A percentile compares a stretch with the other conserved stretches of the same genome.
phyloP scores from a whole-genome alignment of 2,329 filamentous ascomycete species.

The Immersiporthe knoxdaviesiana region DNA sequence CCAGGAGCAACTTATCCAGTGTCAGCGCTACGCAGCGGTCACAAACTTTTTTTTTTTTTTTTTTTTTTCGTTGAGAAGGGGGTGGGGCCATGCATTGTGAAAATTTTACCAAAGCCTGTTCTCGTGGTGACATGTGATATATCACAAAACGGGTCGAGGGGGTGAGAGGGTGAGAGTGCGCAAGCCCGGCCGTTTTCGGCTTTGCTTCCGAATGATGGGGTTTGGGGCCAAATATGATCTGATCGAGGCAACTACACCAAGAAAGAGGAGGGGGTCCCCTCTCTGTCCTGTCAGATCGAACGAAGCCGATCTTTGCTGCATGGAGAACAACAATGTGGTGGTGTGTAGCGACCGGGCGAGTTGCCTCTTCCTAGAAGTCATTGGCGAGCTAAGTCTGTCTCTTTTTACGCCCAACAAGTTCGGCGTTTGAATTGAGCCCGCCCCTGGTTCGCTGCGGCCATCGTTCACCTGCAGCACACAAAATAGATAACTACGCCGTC shows the following conservation, averaged over 20 bases:
- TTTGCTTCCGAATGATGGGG: slow-evolving; percentile 25
- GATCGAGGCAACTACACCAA: slow-evolving; percentile 20
- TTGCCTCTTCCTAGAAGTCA: slow-evolving; percentile 19
- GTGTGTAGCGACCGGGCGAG: slow-evolving; percentile 1
- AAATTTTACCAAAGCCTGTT: slow-evolving; percentile 15
- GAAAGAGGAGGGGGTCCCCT: too few species aligned
- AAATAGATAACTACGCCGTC: slow-evolving; percentile 12
- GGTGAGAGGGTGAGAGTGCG: not conserved
- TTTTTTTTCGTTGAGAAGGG: not conserved
- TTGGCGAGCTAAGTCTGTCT: slow-evolving; percentile 10
- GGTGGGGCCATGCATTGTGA: slow-evolving; percentile 3
- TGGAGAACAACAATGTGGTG: slow-evolving; percentile 1
- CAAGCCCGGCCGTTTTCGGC: slow-evolving; percentile 20
- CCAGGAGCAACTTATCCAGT: not conserved
- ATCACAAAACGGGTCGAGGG: slow-evolving; percentile 21
- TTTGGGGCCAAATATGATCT: slow-evolving; percentile 9
- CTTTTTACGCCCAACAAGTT: not conserved
- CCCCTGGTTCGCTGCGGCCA: slow-evolving; percentile 4
- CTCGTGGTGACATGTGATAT: slow-evolving; percentile 27
- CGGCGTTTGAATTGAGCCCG: not conserved
- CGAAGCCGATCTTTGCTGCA: slow-evolving; percentile 23
- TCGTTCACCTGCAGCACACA: slow-evolving; percentile 17
- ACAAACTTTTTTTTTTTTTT: slow-evolving; percentile 11
- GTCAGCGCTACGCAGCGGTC: slow-evolving; percentile 22
- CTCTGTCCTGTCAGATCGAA: slow-evolving; percentile 24